phyloP scores from a whole-genome alignment of 306 rosid species.

The Betula pendula region DNA sequence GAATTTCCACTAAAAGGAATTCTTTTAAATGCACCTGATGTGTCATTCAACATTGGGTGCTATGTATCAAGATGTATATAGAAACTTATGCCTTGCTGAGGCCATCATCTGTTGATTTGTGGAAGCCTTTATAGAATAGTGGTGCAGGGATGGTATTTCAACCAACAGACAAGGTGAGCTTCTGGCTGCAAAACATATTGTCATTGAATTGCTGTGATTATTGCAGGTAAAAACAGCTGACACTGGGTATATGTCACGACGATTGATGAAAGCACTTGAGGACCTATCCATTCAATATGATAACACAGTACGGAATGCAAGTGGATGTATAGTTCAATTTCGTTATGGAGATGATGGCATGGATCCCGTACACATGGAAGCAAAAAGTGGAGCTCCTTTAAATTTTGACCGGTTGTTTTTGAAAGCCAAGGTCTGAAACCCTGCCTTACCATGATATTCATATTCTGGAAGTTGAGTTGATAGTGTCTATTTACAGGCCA shows the following conservation, averaged over 20 bases:
- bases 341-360: slow-evolving; percentile 94
- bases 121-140: not conserved
- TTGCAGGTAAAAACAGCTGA: slow-evolving; percentile 98
- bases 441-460: slow-evolving; percentile 18
- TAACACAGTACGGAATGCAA: slow-evolving; percentile 77
- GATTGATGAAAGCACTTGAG: slow-evolving; percentile 82
- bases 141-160: not conserved
- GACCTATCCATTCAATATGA: slow-evolving; percentile 85
- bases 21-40: not conserved
- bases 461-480: slow-evolving; percentile 3
- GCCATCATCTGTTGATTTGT: not conserved
- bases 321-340: slow-evolving; percentile 76
- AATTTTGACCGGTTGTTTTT: slow-evolving; percentile 74
- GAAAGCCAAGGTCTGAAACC: slow-evolving; percentile 68
- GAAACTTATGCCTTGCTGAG: not conserved
- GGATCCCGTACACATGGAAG: slow-evolving; percentile 98
- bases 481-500: slow-evolving; percentile 52
- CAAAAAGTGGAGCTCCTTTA: slow-evolving; percentile 77
- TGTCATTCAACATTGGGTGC: not conserved
- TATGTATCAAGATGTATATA: not conserved
- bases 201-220: slow-evolving; percentile 15
- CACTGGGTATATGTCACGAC: slow-evolving; percentile 96
- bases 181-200: slow-evolving; percentile 17
- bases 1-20: not conserved
- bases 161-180: slow-evolving; percentile 1